These are phyloP conservation scores for Rhizopus delemar DNA, from an alignment of 371 early-diverging fungal species.

Conservation along the genomic window DNA sequence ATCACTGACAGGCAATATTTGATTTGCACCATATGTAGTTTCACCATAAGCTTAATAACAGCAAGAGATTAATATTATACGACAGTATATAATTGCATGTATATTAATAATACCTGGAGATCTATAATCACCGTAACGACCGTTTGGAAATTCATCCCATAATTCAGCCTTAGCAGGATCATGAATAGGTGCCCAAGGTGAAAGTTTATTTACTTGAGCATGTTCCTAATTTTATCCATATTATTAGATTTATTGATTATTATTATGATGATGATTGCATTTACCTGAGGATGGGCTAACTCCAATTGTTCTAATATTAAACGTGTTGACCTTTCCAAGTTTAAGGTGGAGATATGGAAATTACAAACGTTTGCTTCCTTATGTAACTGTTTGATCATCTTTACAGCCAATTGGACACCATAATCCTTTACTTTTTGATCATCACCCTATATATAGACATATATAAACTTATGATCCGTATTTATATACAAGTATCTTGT, in stretches of 20 bases:
- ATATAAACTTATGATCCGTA: no score
- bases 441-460: slow-evolving; percentile 47
- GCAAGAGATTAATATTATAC: slow-evolving; percentile 51
- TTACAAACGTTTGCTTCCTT: slow-evolving; percentile 53
- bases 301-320: slow-evolving; percentile 76
- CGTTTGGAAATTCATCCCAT: slow-evolving; percentile 98
- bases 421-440: slow-evolving; percentile 93
- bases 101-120: slow-evolving; percentile 61
- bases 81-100: slow-evolving; percentile 45
- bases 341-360: slow-evolving; percentile 87
- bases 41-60: slow-evolving; percentile 43
- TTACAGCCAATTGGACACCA: slow-evolving; percentile 77
- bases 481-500: not conserved
- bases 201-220: slow-evolving; percentile 3
- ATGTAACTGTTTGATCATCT: slow-evolving; percentile 67
- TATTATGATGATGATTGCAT: no score
- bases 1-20: slow-evolving; percentile 59
- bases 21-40: slow-evolving; percentile 66
- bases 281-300: slow-evolving; percentile 10
- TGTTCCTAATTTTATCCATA: not conserved
- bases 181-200: slow-evolving; percentile 29
- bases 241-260: no score
- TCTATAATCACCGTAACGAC: slow-evolving; percentile 94
- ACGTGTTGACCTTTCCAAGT: slow-evolving; percentile 83
- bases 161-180: slow-evolving; percentile 52